phyloP scores from a whole-genome alignment of 257 asterid species.

The Lycium barbarum region DNA sequence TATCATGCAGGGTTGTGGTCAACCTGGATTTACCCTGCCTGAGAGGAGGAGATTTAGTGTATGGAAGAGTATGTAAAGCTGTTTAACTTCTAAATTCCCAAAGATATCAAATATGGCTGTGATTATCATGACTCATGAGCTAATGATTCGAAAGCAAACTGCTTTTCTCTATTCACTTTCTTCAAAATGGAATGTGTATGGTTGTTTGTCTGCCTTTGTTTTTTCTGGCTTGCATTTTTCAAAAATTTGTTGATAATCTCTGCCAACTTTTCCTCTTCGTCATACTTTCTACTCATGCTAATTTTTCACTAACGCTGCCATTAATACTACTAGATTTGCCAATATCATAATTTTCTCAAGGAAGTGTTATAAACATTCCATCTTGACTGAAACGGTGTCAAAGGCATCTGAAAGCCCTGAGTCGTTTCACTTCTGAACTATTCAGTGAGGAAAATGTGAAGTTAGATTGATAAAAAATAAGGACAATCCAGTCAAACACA shows the following conservation, averaged over 20 bases:
- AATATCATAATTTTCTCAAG: neutral
- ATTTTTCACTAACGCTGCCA: neutral
- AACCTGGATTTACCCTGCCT: conserved; percentile 90
- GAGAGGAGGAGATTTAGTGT: conserved; percentile 87
- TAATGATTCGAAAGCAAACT: neutral
- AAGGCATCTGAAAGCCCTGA: neutral
- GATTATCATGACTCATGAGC: neutral
- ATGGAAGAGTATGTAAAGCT: conserved; percentile 57
- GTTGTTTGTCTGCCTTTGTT: neutral
- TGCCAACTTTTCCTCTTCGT: neutral
- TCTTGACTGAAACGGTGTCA: neutral
- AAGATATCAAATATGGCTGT: neutral
- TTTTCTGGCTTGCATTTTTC: neutral
- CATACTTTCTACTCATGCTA: neutral
- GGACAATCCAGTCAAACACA: neutral
- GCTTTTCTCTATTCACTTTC: neutral
- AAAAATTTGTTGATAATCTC: neutral
- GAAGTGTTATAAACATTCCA: neutral
- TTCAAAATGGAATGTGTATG: neutral
- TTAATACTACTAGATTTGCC: neutral
- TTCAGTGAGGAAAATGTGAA: neutral
- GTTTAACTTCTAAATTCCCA: conserved; percentile 9
- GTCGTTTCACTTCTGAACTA: neutral
- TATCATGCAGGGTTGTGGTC: conserved; percentile 78
- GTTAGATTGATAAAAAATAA: neutral